A percentile compares a stretch with the other conserved stretches of the same genome.
These are phyloP conservation scores for Ophiorrhiza pumila DNA, from an alignment of 257 asterid genomes.

Conservation along the genomic window DNA sequence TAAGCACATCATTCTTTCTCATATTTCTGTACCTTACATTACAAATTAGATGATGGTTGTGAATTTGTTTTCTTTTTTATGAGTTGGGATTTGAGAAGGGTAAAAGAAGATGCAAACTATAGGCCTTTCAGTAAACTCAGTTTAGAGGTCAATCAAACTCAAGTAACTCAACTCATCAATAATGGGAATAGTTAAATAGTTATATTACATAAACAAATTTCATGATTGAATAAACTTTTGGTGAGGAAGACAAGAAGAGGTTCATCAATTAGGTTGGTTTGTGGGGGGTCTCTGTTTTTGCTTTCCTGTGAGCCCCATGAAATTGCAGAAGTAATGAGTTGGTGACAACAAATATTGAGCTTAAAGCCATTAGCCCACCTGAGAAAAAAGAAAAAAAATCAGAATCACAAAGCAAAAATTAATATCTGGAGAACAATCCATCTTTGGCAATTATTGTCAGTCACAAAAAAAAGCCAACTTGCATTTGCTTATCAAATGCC, in stretches of 20 bases:
- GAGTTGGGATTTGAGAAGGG: too few species aligned
- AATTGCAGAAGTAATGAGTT: conserved; percentile 85
- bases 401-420: background rate
- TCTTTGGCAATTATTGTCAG: background rate
- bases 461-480: background rate
- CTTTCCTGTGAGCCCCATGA: conserved; percentile 47
- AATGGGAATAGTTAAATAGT: too few species aligned
- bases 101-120: too few species aligned
- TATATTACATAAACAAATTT: background rate
- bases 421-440: too few species aligned
- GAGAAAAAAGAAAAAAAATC: conserved; percentile 12
- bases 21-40: background rate
- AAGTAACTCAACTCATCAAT: too few species aligned
- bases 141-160: too few species aligned
- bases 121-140: too few species aligned
- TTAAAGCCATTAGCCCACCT: conserved; percentile 97
- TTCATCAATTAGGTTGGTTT: conserved; percentile 16
- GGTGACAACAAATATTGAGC: conserved; percentile 84
- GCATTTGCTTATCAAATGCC: background rate
- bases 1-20: too few species aligned
- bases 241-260: background rate
- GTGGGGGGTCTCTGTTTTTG: conserved; percentile 25
- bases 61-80: too few species aligned
- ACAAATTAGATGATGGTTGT: background rate
- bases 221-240: background rate